phyloP scores from a whole-genome alignment of 208 protist genomes.

The Leishmania amazonensis region DNA sequence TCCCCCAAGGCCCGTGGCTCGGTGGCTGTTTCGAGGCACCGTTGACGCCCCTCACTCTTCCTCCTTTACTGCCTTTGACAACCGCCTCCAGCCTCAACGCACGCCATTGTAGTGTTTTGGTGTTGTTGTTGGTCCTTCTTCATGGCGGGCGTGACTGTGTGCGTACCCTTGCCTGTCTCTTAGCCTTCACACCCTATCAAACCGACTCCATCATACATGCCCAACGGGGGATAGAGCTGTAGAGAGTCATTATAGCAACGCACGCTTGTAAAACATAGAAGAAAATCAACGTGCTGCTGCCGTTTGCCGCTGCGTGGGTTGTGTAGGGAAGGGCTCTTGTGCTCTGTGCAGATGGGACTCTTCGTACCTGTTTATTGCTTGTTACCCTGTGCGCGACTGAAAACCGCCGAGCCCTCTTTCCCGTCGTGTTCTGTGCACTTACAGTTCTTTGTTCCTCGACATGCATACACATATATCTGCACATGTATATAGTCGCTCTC shows the following conservation, averaged over 20 bases:
- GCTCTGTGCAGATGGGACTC: no score
- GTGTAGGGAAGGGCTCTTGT: background rate
- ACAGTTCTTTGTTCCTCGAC: background rate
- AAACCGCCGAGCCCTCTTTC: background rate
- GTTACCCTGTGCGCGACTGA: background rate
- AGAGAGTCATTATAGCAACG: background rate
- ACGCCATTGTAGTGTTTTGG: background rate
- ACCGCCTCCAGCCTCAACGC: background rate
- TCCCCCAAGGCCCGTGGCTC: background rate
- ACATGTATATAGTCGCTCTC: no score
- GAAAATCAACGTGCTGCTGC: no score
- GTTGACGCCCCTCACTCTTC: background rate
- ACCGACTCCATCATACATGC: background rate
- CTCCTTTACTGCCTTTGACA: background rate
- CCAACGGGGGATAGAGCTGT: background rate
- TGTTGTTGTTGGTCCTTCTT: background rate
- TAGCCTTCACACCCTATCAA: background rate
- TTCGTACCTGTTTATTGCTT: no score
- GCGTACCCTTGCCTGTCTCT: background rate
- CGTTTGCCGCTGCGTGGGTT: background rate
- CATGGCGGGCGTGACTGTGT: background rate
- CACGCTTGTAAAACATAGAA: background rate
- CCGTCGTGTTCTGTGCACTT: background rate
- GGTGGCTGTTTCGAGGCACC: background rate
- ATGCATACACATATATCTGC: background rate